Evolutionary conservation across 2,329 filamentous ascomycete species (phyloP).

Genomic region (Bipolaris gigantea): DNA sequence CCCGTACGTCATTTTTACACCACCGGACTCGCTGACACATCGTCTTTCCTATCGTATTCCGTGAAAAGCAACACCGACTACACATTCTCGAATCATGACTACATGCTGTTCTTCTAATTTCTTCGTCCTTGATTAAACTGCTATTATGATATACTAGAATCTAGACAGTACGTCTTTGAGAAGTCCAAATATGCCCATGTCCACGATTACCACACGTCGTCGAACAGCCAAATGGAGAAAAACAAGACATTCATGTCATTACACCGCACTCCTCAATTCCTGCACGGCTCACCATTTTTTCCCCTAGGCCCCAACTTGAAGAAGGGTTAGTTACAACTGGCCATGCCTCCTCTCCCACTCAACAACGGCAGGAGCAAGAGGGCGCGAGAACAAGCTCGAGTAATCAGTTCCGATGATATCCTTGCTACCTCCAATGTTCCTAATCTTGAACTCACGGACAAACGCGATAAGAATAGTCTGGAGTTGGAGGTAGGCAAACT

Average conservation of each 20-base stretch:
- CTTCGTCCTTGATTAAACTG: neutral
- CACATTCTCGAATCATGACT: neutral
- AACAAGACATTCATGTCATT: slow-evolving; percentile 19
- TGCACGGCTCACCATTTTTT: neutral
- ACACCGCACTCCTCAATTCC: neutral
- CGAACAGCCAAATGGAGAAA: neutral
- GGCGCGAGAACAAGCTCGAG: slow-evolving; percentile 53
- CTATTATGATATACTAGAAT: neutral
- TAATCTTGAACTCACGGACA: slow-evolving; percentile 78
- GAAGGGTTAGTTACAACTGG: slow-evolving; percentile 16
- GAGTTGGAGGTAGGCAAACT: slow-evolving; percentile 92
- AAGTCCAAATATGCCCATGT: neutral
- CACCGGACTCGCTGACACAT: slow-evolving; percentile 5
- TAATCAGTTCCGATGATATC: slow-evolving; percentile 71
- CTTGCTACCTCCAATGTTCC: slow-evolving; percentile 71
- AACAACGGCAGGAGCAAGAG: slow-evolving; percentile 57
- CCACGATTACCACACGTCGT: no score
- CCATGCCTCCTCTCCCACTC: slow-evolving; percentile 70
- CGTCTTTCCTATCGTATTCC: neutral
- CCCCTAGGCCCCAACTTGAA: neutral
- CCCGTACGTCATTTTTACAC: slow-evolving; percentile 6
- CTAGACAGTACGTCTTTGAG: neutral
- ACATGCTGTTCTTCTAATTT: neutral
- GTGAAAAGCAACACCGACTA: no score
- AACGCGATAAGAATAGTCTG: slow-evolving; percentile 79